Evolutionary conservation across 306 rosid species (phyloP).

Genomic region (Quercus bicolor): DNA sequence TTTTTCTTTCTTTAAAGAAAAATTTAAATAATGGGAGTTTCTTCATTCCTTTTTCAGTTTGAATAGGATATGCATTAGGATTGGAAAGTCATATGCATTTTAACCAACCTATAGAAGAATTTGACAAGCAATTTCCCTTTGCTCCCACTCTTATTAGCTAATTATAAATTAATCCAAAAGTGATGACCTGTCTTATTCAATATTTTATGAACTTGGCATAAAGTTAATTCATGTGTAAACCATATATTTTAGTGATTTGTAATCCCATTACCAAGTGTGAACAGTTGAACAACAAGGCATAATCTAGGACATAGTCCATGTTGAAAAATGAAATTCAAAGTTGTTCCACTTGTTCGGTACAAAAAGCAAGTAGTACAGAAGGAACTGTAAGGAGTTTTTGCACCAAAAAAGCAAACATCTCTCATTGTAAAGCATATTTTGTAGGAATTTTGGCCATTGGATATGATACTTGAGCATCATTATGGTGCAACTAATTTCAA

Average conservation of each 20-base stretch:
- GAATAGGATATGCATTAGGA: no score
- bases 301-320: background rate
- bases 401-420: background rate
- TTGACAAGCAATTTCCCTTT: background rate
- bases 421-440: background rate
- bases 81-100: background rate
- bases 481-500: background rate
- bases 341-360: background rate
- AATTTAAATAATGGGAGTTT: background rate
- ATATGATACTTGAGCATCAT: background rate
- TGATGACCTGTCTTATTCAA: background rate
- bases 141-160: background rate
- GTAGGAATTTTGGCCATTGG: background rate
- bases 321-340: background rate
- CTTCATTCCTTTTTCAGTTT: no score
- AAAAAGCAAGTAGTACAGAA: background rate
- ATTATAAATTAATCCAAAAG: background rate
- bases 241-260: background rate
- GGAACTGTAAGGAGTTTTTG: background rate
- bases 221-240: background rate
- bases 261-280: constrained; percentile 7
- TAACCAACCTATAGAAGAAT: background rate
- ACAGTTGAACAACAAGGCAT: background rate
- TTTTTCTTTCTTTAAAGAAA: background rate
- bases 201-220: background rate